Evolutionary conservation across 2,329 filamentous ascomycete species (phyloP).

Genomic region (Lasiodiplodia theobromae): DNA sequence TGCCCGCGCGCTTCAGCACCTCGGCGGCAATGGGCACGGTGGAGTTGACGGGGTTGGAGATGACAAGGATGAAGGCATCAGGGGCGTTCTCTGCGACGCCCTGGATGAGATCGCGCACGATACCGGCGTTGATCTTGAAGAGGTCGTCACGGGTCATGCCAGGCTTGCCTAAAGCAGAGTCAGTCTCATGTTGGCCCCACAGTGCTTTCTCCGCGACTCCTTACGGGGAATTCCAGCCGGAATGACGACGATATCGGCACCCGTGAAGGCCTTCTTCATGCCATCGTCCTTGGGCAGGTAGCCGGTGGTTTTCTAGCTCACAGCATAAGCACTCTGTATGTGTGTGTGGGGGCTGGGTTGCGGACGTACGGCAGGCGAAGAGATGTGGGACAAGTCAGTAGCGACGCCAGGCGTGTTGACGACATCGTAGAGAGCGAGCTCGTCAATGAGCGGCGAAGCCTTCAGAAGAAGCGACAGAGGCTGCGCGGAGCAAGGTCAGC

Average conservation of each 20-base stretch:
- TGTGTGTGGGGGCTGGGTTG: background rate
- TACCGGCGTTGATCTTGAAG: slow-evolving; percentile 99
- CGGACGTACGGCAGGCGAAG: slow-evolving; percentile 75
- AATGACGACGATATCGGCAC: slow-evolving; percentile 95
- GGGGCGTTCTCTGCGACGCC: slow-evolving; percentile 85
- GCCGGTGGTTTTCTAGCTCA: slow-evolving; percentile 77
- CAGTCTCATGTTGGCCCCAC: slow-evolving; percentile 14
- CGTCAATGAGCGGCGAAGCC: slow-evolving; percentile 83
- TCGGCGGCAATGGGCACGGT: slow-evolving; percentile 98
- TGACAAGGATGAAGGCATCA: slow-evolving; percentile 94
- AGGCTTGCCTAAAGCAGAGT: slow-evolving; percentile 78
- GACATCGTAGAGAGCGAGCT: slow-evolving; percentile 98
- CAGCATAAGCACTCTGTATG: background rate
- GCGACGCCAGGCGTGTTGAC: slow-evolving; percentile 98
- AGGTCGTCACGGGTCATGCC: slow-evolving; percentile 99
- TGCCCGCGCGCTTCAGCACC: slow-evolving; percentile 89
- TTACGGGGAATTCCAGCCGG: slow-evolving; percentile 96
- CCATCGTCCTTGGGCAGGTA: slow-evolving; percentile 86
- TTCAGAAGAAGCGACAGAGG: slow-evolving; percentile 97
- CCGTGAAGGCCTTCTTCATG: slow-evolving; percentile 85
- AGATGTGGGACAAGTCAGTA: slow-evolving; percentile 97
- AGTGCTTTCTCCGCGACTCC: slow-evolving; percentile 40
- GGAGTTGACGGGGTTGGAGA: slow-evolving; percentile 99
- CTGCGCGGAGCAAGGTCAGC: slow-evolving; percentile 56
- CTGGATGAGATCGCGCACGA: slow-evolving; percentile 93